Evolutionary conservation across 2,329 filamentous ascomycete species (phyloP).

Genomic region (Claviceps purpurea): DNA sequence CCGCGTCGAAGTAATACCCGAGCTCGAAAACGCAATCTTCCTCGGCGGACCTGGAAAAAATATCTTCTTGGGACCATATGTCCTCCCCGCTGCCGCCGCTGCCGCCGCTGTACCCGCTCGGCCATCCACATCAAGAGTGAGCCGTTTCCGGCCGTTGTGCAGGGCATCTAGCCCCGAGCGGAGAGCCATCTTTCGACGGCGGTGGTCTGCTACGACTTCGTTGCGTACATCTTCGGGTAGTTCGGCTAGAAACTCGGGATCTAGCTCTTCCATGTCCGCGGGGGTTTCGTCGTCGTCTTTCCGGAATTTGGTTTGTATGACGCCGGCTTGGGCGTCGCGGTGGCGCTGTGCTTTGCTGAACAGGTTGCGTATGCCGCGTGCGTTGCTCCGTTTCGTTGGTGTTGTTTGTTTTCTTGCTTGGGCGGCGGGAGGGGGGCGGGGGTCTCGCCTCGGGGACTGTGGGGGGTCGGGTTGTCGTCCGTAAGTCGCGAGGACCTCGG

Average conservation of each 20-base stretch:
- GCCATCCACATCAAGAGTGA: constrained; percentile 12
- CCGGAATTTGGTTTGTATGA: constrained; percentile 62
- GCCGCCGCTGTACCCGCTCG: background rate
- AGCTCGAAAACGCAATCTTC: constrained; percentile 32
- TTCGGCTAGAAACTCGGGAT: constrained; percentile 64
- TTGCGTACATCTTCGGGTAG: constrained; percentile 67
- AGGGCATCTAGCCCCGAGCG: constrained; percentile 34
- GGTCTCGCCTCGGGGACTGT: constrained; percentile 35
- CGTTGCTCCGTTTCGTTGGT: constrained; percentile 50
- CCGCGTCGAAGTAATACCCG: constrained; percentile 25
- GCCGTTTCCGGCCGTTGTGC: constrained; percentile 9
- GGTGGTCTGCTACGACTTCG: constrained; percentile 66
- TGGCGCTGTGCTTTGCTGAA: constrained; percentile 36
- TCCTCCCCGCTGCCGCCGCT: background rate
- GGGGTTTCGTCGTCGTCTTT: constrained; percentile 16
- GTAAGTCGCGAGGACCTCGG: constrained; percentile 70
- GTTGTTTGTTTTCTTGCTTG: constrained; percentile 39
- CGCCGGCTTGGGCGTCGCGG: constrained; percentile 39
- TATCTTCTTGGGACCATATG: constrained; percentile 28
- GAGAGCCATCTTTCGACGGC: constrained; percentile 40
- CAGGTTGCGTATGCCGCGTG: constrained; percentile 26
- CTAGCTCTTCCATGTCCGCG: constrained; percentile 35
- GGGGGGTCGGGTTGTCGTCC: constrained; percentile 22
- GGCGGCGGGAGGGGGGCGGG: constrained; percentile 36
- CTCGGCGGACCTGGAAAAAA: constrained; percentile 32